phyloP scores from a whole-genome alignment of 257 asterid genomes.

The Rubia yunnanensis region DNA sequence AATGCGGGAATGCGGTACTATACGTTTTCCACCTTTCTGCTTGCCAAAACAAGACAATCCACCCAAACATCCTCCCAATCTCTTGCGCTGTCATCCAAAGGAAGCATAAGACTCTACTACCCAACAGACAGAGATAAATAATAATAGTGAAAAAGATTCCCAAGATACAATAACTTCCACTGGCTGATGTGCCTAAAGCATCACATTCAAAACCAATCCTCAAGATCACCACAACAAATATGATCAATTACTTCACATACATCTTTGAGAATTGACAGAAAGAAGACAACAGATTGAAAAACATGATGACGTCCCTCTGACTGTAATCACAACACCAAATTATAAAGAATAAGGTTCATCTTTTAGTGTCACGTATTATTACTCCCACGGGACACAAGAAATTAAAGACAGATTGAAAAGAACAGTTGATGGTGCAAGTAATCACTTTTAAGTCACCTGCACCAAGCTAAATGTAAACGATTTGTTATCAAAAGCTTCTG shows the following conservation, averaged over 20 bases:
- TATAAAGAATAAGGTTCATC: background rate
- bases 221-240: background rate
- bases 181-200: background rate
- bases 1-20: constrained; percentile 68
- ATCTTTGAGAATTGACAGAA: background rate
- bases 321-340: background rate
- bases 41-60: constrained; percentile 71
- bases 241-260: background rate
- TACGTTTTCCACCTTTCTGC: constrained; percentile 74
- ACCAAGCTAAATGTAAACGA: background rate
- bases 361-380: background rate
- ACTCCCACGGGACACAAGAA: background rate
- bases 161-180: background rate
- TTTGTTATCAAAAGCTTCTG: background rate
- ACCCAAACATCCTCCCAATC: constrained; percentile 80
- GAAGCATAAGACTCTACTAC: constrained; percentile 17
- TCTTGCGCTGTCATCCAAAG: constrained; percentile 48
- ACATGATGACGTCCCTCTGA: background rate
- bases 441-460: background rate
- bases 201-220: background rate
- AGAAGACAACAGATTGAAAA: background rate
- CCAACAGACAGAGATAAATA: background rate
- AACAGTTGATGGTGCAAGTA: background rate
- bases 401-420: background rate
- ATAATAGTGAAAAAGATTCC: background rate